Conservation (phyloP, 2,329 filamentous ascomycete genomes). For the Cladosporium halotolerans region DNA sequence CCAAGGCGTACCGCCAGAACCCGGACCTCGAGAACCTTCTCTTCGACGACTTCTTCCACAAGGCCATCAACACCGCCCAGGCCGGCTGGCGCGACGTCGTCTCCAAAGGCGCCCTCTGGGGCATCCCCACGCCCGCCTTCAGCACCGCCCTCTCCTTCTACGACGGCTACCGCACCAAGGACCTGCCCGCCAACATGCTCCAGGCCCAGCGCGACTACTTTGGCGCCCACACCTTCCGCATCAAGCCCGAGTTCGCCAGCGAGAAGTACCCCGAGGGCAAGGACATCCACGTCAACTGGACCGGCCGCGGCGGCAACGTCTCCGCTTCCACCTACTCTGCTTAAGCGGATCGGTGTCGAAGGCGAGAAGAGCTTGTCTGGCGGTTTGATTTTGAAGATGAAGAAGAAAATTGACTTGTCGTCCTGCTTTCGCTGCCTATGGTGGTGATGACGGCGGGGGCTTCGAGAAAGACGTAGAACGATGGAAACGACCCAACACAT, state of each 20-base stretch:
- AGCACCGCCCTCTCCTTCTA: constrained; percentile 97
- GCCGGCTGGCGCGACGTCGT: constrained; percentile 83
- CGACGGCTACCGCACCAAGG: constrained; percentile 95
- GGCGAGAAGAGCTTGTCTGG: neutral
- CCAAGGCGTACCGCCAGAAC: constrained; percentile 88
- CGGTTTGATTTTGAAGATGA: neutral
- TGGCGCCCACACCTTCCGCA: constrained; percentile 56
- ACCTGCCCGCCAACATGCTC: constrained; percentile 94
- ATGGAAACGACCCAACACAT: constrained; percentile 7
- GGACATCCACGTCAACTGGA: constrained; percentile 99
- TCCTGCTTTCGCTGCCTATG: neutral
- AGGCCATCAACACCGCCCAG: constrained; percentile 96
- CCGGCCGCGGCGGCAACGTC: constrained; percentile 92
- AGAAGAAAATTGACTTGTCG: neutral
- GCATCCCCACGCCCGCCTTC: constrained; percentile 94
- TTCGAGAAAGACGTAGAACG: neutral
- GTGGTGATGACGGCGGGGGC: neutral
- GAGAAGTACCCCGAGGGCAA: constrained; percentile 70
- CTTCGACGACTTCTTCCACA: constrained; percentile 99
- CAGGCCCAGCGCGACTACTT: constrained; percentile 99
- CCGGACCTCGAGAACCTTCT: constrained; percentile 95
- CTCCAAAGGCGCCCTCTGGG: constrained; percentile 83
- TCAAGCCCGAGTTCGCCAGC: constrained; percentile 47
- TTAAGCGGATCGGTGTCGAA: constrained; percentile 44
- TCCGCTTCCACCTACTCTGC: constrained; percentile 96